Evolutionary conservation across 495 filamentous ascomycete species (phyloP).

Genomic region (Sabuloglossum arenarium): DNA sequence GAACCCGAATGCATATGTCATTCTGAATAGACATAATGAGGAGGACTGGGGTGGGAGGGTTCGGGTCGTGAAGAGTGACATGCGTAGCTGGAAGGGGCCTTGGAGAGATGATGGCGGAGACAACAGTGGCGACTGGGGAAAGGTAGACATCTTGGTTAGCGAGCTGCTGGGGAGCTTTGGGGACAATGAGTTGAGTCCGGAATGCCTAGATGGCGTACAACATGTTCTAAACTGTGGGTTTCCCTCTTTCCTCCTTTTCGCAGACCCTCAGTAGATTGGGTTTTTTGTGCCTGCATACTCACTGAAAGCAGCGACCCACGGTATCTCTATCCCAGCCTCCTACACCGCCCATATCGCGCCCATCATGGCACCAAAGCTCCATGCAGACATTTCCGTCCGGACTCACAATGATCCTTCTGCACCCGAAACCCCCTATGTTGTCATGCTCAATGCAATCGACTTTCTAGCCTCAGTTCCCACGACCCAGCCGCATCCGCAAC

Average conservation of each 20-base stretch:
- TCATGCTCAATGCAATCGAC: constrained; percentile 76
- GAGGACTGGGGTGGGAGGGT: constrained; percentile 53
- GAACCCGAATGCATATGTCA: constrained; percentile 91
- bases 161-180: constrained; percentile 43
- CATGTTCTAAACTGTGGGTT: constrained; percentile 39
- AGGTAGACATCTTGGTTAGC: constrained; percentile 81
- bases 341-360: constrained; percentile 87
- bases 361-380: constrained; percentile 70
- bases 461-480: constrained; percentile 26
- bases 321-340: constrained; percentile 79
- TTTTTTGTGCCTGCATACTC: not conserved
- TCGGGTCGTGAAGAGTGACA: constrained; percentile 82
- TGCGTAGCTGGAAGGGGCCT: constrained; percentile 85
- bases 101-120: constrained; percentile 2
- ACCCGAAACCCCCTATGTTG: constrained; percentile 73
- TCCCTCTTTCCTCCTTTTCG: not conserved
- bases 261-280: too few relatives aligned
- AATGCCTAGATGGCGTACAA: constrained; percentile 81
- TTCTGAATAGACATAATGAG: constrained; percentile 71
- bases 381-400: constrained; percentile 52
- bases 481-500: not conserved
- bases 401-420: constrained; percentile 39
- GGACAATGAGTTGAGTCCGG: constrained; percentile 26
- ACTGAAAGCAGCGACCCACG: constrained; percentile 29
- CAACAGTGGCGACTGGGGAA: constrained; percentile 22